Percentiles rank a stretch among this genome's conserved stretches.
These are phyloP conservation scores for Austroboletus niveus DNA, from an alignment of 1,284 basidiomycete species.

Conservation along the genomic window DNA sequence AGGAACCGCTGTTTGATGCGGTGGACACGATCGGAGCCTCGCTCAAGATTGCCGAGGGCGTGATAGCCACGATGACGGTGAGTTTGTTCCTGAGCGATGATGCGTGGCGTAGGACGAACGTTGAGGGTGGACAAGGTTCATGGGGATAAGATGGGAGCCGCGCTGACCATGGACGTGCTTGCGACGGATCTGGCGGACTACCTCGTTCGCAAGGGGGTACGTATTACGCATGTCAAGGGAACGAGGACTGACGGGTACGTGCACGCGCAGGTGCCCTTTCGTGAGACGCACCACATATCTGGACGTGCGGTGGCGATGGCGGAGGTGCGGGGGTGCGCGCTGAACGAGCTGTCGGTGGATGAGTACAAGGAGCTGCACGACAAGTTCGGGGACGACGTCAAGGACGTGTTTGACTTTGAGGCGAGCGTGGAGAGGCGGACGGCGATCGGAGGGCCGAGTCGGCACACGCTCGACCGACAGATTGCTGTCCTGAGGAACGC, in stretches of 20 bases:
- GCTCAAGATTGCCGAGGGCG: conserved; percentile 92
- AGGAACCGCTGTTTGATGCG: conserved; percentile 94
- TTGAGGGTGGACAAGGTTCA: conserved; percentile 60
- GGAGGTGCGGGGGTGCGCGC: conserved; percentile 77
- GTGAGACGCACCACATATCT: conserved; percentile 98
- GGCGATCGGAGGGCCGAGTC: conserved; percentile 90
- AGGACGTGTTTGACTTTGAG: conserved; percentile 87
- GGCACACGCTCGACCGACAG: conserved; percentile 84
- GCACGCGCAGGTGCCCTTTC: conserved; percentile 75
- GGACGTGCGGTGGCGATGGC: conserved; percentile 94
- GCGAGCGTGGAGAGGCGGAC: conserved; percentile 92
- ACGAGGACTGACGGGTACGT: background rate
- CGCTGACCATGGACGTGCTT: conserved; percentile 94
- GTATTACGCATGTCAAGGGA: conserved; percentile 23
- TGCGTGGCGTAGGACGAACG: background rate
- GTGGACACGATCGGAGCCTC: conserved; percentile 91
- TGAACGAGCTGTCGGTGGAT: conserved; percentile 77
- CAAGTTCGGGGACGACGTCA: conserved; percentile 83
- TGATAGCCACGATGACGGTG: conserved; percentile 86
- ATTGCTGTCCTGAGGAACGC: conserved; percentile 62
- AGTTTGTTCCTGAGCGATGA: conserved; percentile 16
- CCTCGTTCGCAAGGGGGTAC: conserved; percentile 94
- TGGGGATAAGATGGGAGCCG: conserved; percentile 84
- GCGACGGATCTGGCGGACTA: conserved; percentile 98
- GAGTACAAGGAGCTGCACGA: conserved; percentile 79